Evolutionary conservation across 768 basidiomycete species (phyloP).

Genomic region (Mrakia hoshinonis): DNA sequence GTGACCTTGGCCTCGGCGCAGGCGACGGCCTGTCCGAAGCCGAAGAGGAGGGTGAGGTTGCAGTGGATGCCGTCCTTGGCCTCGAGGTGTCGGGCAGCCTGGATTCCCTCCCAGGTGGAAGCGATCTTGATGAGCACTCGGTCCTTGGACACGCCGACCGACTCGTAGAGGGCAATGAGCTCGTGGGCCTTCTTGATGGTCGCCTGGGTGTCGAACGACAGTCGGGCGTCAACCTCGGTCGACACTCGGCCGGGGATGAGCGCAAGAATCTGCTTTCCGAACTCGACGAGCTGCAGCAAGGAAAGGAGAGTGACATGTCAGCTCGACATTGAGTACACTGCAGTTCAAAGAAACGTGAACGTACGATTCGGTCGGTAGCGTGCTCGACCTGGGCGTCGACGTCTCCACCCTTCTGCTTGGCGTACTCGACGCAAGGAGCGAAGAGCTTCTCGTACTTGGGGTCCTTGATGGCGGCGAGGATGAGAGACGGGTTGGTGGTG

Average conservation of each 20-base stretch:
- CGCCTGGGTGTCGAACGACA: constrained; percentile 89
- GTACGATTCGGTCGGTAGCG: constrained; percentile 80
- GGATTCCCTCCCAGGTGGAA: constrained; percentile 99
- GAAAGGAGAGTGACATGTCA: not conserved
- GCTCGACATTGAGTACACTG: not conserved
- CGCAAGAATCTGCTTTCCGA: constrained; percentile 86
- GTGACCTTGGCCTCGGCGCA: constrained; percentile 98
- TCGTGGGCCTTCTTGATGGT: constrained; percentile 72
- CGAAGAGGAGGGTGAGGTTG: constrained; percentile 97
- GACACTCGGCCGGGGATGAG: constrained; percentile 98
- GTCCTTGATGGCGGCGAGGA: constrained; percentile 87
- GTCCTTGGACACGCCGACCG: constrained; percentile 85
- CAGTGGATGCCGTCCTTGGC: constrained; percentile 88
- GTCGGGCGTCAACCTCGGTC: constrained; percentile 94
- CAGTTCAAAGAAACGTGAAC: constrained; percentile 35
- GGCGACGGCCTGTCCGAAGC: constrained; percentile 96
- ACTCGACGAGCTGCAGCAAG: constrained; percentile 72
- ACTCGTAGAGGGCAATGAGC: constrained; percentile 87
- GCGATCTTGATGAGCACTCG: constrained; percentile 98
- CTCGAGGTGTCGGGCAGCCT: constrained; percentile 94
- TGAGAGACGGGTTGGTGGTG: constrained; percentile 88
- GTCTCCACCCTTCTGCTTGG: constrained; percentile 70
- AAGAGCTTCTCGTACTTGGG: constrained; percentile 73
- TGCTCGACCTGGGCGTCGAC: constrained; percentile 64
- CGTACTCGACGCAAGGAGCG: constrained; percentile 62